A percentile compares a stretch with the other conserved stretches of the same genome.
phyloP scores from a whole-genome alignment of 2,329 filamentous ascomycete genomes.

The Ciborinia camelliae region DNA sequence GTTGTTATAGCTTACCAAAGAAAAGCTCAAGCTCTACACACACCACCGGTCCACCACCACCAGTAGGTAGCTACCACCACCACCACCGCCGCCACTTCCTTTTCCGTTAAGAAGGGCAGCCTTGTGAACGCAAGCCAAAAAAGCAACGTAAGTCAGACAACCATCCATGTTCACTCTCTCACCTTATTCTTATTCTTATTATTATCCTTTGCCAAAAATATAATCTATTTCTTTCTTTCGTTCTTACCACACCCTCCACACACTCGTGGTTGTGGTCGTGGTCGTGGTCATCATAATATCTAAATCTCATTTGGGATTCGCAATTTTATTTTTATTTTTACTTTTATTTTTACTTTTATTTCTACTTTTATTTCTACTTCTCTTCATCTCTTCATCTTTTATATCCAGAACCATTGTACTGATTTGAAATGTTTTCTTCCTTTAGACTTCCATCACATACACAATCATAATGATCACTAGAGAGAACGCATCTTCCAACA shows the following conservation, averaged over 20 bases:
- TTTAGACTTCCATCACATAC: background rate
- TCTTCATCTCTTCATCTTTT: background rate
- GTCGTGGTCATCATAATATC: conserved; percentile 5
- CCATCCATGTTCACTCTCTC: background rate
- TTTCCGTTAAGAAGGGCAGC: conserved; percentile 19
- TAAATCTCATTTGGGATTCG: conserved; percentile 5
- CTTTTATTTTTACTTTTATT: no score
- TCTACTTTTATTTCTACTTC: no score
- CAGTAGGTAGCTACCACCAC: background rate
- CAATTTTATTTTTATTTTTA: conserved; percentile 14
- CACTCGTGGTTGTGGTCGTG: no score
- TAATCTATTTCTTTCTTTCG: conserved; percentile 9
- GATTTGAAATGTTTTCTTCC: conserved; percentile 15
- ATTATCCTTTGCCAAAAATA: conserved; percentile 14
- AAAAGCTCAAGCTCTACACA: conserved; percentile 18
- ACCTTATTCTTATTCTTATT: no score
- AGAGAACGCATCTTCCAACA: conserved; percentile 41
- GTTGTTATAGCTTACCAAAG: conserved; percentile 21
- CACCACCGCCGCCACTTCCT: conserved; percentile 19
- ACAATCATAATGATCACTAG: conserved; percentile 31
- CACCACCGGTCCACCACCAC: conserved; percentile 9
- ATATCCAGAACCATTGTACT: background rate
- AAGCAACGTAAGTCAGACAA: conserved; percentile 31
- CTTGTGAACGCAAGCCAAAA: conserved; percentile 18
- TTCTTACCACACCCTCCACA: no score